phyloP scores from a whole-genome alignment of 768 basidiomycete genomes.

The Obba rivulosa region DNA sequence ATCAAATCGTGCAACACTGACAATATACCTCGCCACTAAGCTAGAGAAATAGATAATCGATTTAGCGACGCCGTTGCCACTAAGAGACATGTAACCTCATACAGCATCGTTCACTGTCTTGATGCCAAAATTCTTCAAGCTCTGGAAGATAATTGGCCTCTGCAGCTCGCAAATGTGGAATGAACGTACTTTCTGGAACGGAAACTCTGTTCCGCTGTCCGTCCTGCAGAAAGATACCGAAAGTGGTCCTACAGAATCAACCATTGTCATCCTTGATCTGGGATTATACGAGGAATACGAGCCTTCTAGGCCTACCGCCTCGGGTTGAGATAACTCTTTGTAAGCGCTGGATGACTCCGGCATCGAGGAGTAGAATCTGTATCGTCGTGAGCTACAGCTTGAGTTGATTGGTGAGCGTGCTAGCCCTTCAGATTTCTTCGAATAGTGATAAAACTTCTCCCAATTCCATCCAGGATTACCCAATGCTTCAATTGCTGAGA shows the following conservation, averaged over 20 bases:
- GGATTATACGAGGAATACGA: background rate
- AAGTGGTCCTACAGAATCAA: constrained; percentile 6
- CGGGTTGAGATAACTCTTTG: constrained; percentile 1
- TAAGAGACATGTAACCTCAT: background rate
- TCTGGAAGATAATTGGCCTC: constrained; percentile 1
- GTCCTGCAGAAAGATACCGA: constrained; percentile 8
- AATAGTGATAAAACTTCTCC: constrained; percentile 26
- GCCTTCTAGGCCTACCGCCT: constrained; percentile 9
- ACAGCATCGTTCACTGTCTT: constrained; percentile 3
- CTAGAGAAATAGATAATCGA: background rate
- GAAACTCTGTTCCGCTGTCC: constrained; percentile 3
- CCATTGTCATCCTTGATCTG: background rate
- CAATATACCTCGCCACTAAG: constrained; percentile 1
- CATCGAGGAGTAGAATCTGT: no score
- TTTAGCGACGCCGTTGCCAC: background rate
- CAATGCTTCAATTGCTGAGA: constrained; percentile 34
- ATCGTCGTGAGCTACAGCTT: no score
- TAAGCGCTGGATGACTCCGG: background rate
- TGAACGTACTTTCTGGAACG: constrained; percentile 11
- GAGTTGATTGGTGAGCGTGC: background rate
- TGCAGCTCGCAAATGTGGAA: background rate
- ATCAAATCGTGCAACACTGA: background rate
- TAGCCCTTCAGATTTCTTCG: constrained; percentile 27
- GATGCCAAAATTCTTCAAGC: constrained; percentile 6
- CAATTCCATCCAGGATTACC: constrained; percentile 56